A percentile compares a stretch with the other conserved stretches of the same genome.
phyloP scores from a whole-genome alignment of 306 rosid species.

The Ormosia semicastrata region DNA sequence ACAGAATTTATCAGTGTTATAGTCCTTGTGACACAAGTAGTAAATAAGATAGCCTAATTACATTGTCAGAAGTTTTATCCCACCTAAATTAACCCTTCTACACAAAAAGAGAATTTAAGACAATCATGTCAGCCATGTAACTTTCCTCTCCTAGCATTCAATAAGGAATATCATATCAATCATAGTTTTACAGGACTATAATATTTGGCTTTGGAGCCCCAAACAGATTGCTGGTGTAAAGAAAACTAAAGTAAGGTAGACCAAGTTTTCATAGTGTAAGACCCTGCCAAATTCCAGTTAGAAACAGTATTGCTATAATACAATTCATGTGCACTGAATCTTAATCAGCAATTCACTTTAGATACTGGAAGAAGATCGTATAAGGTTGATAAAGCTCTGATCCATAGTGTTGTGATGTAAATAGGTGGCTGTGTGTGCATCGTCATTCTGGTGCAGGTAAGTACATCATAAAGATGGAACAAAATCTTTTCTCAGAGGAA shows the following conservation, averaged over 20 bases:
- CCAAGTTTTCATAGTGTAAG: not conserved
- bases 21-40: not conserved
- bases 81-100: not conserved
- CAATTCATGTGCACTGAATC: not conserved
- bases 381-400: conserved; percentile 1
- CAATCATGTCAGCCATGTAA: not conserved
- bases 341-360: not conserved
- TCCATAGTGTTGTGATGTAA: not conserved
- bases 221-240: not conserved
- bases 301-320: not conserved
- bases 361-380: not conserved
- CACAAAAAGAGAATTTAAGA: not conserved
- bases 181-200: not conserved
- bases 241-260: not conserved
- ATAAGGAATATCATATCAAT: not conserved
- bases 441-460: not conserved
- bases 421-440: not conserved
- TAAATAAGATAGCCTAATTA: not conserved
- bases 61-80: not conserved
- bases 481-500: not conserved
- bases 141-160: not conserved
- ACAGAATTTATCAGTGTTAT: not conserved
- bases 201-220: not conserved
- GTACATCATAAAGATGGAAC: not conserved
- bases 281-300: not conserved